Base-by-base conservation (phyloP, 83 land plant genomes). In the Isoetes engelmannii region DNA sequence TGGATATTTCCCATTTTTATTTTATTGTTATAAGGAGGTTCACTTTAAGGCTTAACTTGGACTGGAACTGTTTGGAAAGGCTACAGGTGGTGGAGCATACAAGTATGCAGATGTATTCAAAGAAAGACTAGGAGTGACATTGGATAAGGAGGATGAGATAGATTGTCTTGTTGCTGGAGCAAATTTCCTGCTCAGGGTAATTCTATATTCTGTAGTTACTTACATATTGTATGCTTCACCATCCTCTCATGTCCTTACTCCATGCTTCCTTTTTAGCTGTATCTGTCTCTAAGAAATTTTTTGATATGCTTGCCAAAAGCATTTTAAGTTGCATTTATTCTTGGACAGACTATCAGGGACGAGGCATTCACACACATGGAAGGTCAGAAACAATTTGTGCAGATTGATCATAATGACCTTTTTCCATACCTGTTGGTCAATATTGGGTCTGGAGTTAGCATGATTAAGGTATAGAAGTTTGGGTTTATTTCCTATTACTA, bases 131-230 rank as follows among this genome's bases (percentile, higher is more conserved):
- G 98, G 92, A 5, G 84, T 90, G 53, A 82, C 81, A 20, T 69
- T 94, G 56, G 96, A 88, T 56, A 94, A 94, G 79, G 92, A 87
- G 74, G 98, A 94, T 80, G 98, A 94, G 69, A 94, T 94, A 92
- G 88, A 84, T 50, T 94, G 92, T 71, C 86, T 94, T 69, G 98
- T 94, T 19, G 80, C 90, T 45, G 98, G 98, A 67, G 88, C 87
- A 18, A 94, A 94, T 75, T 94, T 94, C 74, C 63, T 94, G 72
- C 81, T 90, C 19, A 90, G 83, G 87, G 92, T 90, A 44, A 51
- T 51, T 51, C 3, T 51, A 51, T 51, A 51, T 51, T 51, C 54
- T 10, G 54, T n/a, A 51, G 12, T 5, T 20, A 55, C 48, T 4
- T 9, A 5, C 4, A 57, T 57, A 45, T 10, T 3, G 69, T 12